Evolutionary conservation across 768 basidiomycete species (phyloP).

Genomic region (Rhodotorula taiwanensis): DNA sequence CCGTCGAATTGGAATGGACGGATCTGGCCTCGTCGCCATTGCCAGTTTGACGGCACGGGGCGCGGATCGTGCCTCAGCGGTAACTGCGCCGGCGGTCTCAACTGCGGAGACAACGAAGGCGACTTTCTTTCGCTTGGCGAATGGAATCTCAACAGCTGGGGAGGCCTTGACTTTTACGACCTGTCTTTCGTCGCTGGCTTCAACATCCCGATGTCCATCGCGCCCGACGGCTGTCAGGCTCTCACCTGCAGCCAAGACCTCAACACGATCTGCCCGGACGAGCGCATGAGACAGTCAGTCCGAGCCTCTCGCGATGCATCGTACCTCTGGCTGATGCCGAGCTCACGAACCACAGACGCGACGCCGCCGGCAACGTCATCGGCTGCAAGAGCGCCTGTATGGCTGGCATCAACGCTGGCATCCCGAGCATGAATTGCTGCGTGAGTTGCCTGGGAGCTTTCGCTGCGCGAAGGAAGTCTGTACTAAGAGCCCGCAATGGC

Average conservation of each 20-base stretch:
- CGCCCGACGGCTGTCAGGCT: constrained; percentile 11
- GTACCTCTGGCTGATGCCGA: background rate
- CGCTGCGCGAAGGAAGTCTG: too few relatives aligned
- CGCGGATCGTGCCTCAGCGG: constrained; percentile 14
- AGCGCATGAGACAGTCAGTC: constrained; percentile 20
- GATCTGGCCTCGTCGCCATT: constrained; percentile 11
- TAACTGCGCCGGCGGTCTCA: constrained; percentile 3
- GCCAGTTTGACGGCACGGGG: constrained; percentile 3
- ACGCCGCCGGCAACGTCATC: constrained; percentile 10
- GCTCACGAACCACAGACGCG: background rate
- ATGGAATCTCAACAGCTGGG: constrained; percentile 17
- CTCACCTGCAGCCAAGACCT: constrained; percentile 9
- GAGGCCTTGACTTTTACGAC: constrained; percentile 20
- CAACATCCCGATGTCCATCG: constrained; percentile 10
- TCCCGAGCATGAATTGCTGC: constrained; percentile 22
- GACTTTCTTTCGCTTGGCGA: constrained; percentile 14
- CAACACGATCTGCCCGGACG: constrained; percentile 13
- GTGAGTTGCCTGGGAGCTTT: background rate
- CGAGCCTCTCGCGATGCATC: too few relatives aligned
- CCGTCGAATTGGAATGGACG: constrained; percentile 2
- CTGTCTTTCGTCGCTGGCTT: constrained; percentile 11
- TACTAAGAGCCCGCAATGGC: too few relatives aligned
- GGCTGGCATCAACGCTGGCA: constrained; percentile 6
- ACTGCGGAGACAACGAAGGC: background rate
- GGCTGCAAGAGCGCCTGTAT: constrained; percentile 15